Conservation (phyloP, 345 rosid species). For the Salix suchowensis region DNA sequence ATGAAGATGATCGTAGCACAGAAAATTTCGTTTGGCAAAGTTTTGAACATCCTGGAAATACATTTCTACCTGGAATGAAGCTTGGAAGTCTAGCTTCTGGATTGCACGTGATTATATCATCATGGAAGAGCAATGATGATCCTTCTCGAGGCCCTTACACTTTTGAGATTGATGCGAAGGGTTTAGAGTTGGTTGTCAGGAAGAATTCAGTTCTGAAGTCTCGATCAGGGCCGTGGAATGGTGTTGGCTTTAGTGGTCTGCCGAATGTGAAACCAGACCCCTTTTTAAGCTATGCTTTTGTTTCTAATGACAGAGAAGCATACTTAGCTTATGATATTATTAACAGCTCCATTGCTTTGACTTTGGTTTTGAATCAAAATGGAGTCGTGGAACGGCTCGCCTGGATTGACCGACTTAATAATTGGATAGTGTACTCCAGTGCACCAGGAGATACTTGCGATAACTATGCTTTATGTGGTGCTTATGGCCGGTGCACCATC, state of each 20-base stretch:
- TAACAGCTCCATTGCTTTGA: not conserved
- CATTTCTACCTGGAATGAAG: constrained; percentile 20
- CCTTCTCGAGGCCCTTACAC: constrained; percentile 10
- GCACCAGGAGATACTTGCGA: constrained; percentile 10
- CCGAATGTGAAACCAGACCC: not conserved
- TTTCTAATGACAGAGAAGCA: not conserved
- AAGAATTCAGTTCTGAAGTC: not conserved
- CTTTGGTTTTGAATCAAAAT: not conserved
- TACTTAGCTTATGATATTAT: not conserved
- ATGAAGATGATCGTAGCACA: not conserved
- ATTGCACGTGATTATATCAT: not conserved
- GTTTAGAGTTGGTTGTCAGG: not conserved
- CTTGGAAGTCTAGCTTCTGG: not conserved
- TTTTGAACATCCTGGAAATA: constrained; percentile 20
- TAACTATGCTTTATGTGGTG: constrained; percentile 14
- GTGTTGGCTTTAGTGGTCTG: constrained; percentile 1
- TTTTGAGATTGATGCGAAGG: not conserved
- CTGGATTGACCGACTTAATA: not conserved
- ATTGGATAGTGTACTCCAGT: not conserved
- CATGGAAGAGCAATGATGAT: constrained; percentile 18
- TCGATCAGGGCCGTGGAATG: constrained; percentile 20
- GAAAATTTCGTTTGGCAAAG: constrained; percentile 20
- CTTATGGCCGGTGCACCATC: constrained; percentile 1
- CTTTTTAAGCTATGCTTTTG: not conserved
- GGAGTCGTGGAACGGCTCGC: not conserved